These are phyloP conservation scores for Cystobasidium onofrii DNA, from an alignment of 768 basidiomycete genomes.

Conservation along the genomic window DNA sequence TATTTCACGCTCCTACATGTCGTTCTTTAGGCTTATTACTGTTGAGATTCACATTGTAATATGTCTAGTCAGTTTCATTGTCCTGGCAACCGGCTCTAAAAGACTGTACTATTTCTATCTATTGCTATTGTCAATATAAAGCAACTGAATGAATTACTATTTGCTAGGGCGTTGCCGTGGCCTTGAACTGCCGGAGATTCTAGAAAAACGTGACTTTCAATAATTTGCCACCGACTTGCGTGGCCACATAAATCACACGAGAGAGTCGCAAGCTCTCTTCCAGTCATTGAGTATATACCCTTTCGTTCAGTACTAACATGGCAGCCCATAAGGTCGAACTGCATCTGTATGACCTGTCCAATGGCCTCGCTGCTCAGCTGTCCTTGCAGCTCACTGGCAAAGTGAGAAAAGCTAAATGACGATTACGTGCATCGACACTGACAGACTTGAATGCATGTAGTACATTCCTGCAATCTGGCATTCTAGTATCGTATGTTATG, in stretches of 20 bases:
- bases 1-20: too few relatives aligned
- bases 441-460: neutral
- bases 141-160: too few relatives aligned
- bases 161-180: neutral
- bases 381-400: constrained; percentile 73
- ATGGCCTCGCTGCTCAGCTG: constrained; percentile 69
- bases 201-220: neutral
- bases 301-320: neutral
- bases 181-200: neutral
- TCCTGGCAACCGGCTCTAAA: too few relatives aligned
- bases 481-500: constrained; percentile 80
- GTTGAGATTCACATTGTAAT: too few relatives aligned
- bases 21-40: too few relatives aligned
- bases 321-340: constrained; percentile 56
- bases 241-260: neutral
- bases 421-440: neutral
- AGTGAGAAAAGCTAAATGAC: constrained; percentile 62
- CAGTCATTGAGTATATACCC: too few relatives aligned
- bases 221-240: neutral
- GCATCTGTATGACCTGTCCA: constrained; percentile 84
- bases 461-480: constrained; percentile 73
- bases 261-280: too few relatives aligned
- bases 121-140: too few relatives aligned
- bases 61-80: too few relatives aligned
- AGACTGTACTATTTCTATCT: too few relatives aligned